phyloP scores from a whole-genome alignment of 2,329 filamentous ascomycete genomes.

The Hypoxylon sp. region DNA sequence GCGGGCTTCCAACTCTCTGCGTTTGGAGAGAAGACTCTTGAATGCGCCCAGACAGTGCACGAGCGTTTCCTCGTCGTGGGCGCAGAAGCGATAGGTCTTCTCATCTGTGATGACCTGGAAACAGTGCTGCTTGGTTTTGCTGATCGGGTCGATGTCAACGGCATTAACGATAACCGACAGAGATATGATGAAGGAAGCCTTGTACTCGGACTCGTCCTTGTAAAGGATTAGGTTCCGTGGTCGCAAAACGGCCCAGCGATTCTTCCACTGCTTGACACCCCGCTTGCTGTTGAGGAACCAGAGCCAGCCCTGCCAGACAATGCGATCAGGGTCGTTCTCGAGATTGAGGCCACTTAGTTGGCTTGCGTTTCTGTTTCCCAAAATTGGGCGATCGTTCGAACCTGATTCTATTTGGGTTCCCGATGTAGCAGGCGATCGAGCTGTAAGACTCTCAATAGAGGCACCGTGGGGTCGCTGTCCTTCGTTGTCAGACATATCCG shows the following conservation, averaged over 20 bases:
- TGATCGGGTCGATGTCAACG: constrained; percentile 91
- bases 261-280: constrained; percentile 93
- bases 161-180: constrained; percentile 87
- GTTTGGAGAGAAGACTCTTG: constrained; percentile 85
- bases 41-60: constrained; percentile 90
- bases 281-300: constrained; percentile 86
- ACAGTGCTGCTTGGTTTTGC: constrained; percentile 86
- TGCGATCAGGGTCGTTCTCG: constrained; percentile 82
- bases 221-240: constrained; percentile 89
- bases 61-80: constrained; percentile 84
- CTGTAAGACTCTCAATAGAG: constrained; percentile 66
- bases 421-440: constrained; percentile 56
- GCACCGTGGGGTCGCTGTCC: constrained; percentile 63
- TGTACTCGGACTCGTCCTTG: constrained; percentile 93
- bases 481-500: constrained; percentile 86
- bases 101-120: constrained; percentile 96
- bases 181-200: constrained; percentile 84
- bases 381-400: constrained; percentile 52
- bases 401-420: constrained; percentile 53
- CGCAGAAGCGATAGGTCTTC: constrained; percentile 83
- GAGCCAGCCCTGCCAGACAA: constrained; percentile 95
- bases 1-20: constrained; percentile 73
- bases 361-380: constrained; percentile 69
- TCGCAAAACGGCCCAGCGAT: constrained; percentile 91
- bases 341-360: constrained; percentile 71